Base-by-base conservation (phyloP, 352 stramenopile species). In the Globisporangium uncinulatum region DNA sequence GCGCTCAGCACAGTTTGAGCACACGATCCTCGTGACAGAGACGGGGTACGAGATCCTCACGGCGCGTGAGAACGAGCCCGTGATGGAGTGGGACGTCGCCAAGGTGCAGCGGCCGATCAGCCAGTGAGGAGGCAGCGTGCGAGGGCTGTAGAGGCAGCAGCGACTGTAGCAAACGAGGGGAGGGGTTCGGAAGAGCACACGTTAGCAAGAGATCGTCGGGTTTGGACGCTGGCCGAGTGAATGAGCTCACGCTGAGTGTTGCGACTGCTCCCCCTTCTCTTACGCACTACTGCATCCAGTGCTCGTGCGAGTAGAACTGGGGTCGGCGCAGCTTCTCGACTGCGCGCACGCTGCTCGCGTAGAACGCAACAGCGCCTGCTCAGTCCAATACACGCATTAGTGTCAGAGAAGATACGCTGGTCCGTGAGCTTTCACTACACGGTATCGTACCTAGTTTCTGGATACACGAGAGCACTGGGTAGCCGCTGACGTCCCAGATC, bases 21-120 rank as follows among this genome's bases (percentile, higher is more conserved):
- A 99, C 73, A 99, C 96, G 17, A 86, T 99, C n/a, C 66, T 99
- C 21, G 95, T 99, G n/a, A 99, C 97, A 1, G 93, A 99, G 37
- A 94, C 80, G 19, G 97, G 97, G 43, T 97, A 87, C 59, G 97
- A 99, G 59, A 96, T 99, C 54, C 74, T 99, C 9, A 99, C 97
- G 31, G 87, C 83, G 32, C 77, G 90, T 17, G 74, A 94, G 34
- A 87, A 93, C 44, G 79, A 97, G 59, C 83, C 84, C 0, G 73
- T 78, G 41, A 97, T 97, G 87, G 66, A 85, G 47, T 97, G 89
- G 89, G 79, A 94, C 57, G 45, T 82, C 19, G 69, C 63, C 9
- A 89, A 91, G 65, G 70, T 96, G 37, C 83, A 94, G 64, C 83
- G 89, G 50, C 58, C 65, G 41, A 17, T n/a, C 43, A 48, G 24